phyloP scores from a whole-genome alignment of 2,329 filamentous ascomycete genomes.

The Sclerotiophoma versabilis region DNA sequence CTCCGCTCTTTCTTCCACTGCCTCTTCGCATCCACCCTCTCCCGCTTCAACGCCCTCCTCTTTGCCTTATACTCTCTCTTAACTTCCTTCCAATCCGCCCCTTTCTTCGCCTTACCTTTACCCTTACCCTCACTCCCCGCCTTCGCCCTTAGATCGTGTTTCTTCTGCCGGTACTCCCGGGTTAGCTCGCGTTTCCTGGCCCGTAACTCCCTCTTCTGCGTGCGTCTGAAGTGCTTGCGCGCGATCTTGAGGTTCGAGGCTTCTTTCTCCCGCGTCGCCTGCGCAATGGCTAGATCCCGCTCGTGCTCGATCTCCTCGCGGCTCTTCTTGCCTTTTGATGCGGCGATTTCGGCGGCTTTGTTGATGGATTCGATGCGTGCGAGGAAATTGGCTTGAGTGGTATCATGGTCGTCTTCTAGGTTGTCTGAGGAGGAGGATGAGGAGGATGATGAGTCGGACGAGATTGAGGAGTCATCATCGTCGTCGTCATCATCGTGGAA shows the following conservation, averaged over 20 bases:
- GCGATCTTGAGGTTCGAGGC: constrained; percentile 27
- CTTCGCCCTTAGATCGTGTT: constrained; percentile 28
- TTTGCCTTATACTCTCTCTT: constrained; percentile 33
- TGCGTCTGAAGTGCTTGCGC: constrained; percentile 26
- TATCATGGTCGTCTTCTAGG: constrained; percentile 20
- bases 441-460: constrained; percentile 33
- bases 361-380: constrained; percentile 36
- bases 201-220: constrained; percentile 16
- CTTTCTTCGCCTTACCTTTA: constrained; percentile 32
- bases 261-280: constrained; percentile 29
- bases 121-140: constrained; percentile 23
- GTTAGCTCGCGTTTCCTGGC: constrained; percentile 24
- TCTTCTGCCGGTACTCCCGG: constrained; percentile 23
- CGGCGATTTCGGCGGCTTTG: constrained; percentile 20
- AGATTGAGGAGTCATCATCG: constrained; percentile 31
- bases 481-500: constrained; percentile 21
- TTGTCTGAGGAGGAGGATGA: constrained; percentile 18
- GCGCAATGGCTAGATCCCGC: constrained; percentile 34
- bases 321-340: constrained; percentile 35
- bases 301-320: constrained; percentile 29
- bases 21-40: constrained; percentile 19
- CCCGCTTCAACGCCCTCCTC: constrained; percentile 29
- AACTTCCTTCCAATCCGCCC: constrained; percentile 29
- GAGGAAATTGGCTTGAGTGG: constrained; percentile 17
- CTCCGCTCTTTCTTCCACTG: constrained; percentile 27